These are phyloP conservation scores for Abrus precatorius DNA, from an alignment of 306 rosid genomes.

Conservation along the genomic window DNA sequence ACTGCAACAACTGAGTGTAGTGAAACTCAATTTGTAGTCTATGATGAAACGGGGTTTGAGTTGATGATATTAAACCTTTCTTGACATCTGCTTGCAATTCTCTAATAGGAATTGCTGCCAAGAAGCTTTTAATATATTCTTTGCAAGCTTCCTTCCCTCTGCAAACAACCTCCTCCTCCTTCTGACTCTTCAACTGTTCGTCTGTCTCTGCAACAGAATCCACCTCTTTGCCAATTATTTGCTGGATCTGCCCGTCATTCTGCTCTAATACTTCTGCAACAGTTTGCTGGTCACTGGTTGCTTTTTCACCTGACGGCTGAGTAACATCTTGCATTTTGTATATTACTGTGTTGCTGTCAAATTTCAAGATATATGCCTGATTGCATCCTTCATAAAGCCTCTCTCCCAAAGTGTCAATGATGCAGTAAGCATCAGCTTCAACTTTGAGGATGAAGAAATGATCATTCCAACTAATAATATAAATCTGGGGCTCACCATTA, in stretches of 20 bases:
- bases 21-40: slow-evolving; percentile 92
- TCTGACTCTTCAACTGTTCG: slow-evolving; percentile 56
- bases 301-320: slow-evolving; percentile 67
- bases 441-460: slow-evolving; percentile 98
- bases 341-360: slow-evolving; percentile 71
- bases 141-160: slow-evolving; percentile 94
- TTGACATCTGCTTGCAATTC: slow-evolving; percentile 94
- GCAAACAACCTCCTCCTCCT: slow-evolving; percentile 73
- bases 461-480: slow-evolving; percentile 95
- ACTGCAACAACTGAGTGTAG: slow-evolving; percentile 70
- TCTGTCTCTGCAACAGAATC: slow-evolving; percentile 57
- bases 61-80: slow-evolving; percentile 85
- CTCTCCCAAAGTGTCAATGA: slow-evolving; percentile 95
- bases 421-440: slow-evolving; percentile 86
- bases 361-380: slow-evolving; percentile 93
- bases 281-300: slow-evolving; percentile 56
- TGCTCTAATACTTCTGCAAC: slow-evolving; percentile 58
- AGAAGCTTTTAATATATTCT: slow-evolving; percentile 94
- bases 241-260: slow-evolving; percentile 60
- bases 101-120: slow-evolving; percentile 97
- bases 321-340: slow-evolving; percentile 58
- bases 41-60: slow-evolving; percentile 79
- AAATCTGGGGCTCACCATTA: slow-evolving; percentile 72
- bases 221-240: slow-evolving; percentile 55
- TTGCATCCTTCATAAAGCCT: slow-evolving; percentile 96